Conservation (phyloP, 257 asterid species). For the Eustoma russellianum region DNA sequence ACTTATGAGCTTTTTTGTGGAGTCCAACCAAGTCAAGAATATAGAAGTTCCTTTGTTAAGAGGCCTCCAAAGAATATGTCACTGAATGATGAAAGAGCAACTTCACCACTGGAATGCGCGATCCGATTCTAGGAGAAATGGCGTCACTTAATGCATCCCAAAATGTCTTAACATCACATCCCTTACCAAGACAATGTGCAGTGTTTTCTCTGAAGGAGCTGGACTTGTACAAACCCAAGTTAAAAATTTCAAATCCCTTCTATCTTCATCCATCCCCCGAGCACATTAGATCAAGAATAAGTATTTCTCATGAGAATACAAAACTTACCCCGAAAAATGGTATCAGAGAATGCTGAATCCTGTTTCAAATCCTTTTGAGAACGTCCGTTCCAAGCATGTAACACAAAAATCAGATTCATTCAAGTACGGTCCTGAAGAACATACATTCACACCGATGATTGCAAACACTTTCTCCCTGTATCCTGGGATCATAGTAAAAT, state of each 20-base stretch:
- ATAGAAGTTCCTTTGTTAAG: slow-evolving; percentile 73
- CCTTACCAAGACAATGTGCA: slow-evolving; percentile 70
- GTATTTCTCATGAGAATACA: background rate
- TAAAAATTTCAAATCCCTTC: background rate
- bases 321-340: slow-evolving; percentile 53
- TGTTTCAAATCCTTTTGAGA: slow-evolving; percentile 44
- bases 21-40: slow-evolving; percentile 82
- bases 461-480: slow-evolving; percentile 85
- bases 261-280: slow-evolving; percentile 3
- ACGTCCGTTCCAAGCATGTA: slow-evolving; percentile 60
- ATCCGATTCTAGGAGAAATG: slow-evolving; percentile 63
- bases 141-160: too few relatives aligned
- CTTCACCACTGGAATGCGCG: slow-evolving; percentile 45
- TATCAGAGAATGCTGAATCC: slow-evolving; percentile 42
- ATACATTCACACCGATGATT: slow-evolving; percentile 82
- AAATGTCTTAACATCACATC: too few relatives aligned
- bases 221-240: slow-evolving; percentile 25
- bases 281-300: too few relatives aligned
- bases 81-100: slow-evolving; percentile 65
- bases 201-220: slow-evolving; percentile 76
- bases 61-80: slow-evolving; percentile 57
- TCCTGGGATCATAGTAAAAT: slow-evolving; percentile 32
- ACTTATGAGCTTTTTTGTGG: slow-evolving; percentile 70
- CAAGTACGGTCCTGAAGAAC: slow-evolving; percentile 69
- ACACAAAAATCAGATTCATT: slow-evolving; percentile 40